These are phyloP conservation scores for Micractinium sp. DNA, from an alignment of 139 green algal species.

Conservation along the genomic window DNA sequence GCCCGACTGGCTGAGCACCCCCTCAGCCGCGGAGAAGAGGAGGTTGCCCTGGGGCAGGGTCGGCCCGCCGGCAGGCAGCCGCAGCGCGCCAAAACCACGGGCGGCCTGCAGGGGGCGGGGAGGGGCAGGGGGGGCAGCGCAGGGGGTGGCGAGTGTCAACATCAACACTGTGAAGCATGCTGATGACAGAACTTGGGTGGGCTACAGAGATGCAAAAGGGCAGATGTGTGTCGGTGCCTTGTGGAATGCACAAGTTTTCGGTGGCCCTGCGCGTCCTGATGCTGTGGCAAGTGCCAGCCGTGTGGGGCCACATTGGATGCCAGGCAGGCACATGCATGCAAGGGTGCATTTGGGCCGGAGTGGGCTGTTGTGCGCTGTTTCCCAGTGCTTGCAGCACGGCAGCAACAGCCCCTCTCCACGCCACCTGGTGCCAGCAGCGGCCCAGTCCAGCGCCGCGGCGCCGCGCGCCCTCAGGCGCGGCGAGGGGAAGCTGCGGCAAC, in stretches of 20 bases:
- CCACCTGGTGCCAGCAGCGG: not conserved
- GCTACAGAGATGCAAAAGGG: not conserved
- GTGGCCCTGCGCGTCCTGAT: not conserved
- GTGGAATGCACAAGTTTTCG: not conserved
- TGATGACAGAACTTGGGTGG: not conserved
- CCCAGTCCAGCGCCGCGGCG: not conserved
- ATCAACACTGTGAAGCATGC: not conserved
- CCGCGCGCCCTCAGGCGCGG: not conserved
- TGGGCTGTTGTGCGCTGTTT: not conserved
- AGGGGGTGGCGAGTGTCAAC: no score
- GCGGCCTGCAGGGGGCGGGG: not conserved
- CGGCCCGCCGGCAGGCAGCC: not conserved
- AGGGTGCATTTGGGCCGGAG: not conserved
- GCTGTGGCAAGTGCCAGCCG: no score
- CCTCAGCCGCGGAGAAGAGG: slow-evolving; percentile 7
- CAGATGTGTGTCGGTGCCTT: not conserved
- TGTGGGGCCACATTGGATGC: no score
- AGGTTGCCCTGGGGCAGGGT: slow-evolving; percentile 26
- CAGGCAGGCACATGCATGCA: not conserved
- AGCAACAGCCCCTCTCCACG: not conserved
- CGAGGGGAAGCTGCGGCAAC: not conserved
- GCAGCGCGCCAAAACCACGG: not conserved
- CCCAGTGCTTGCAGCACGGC: not conserved
- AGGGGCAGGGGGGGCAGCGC: no score
- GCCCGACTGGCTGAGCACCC: slow-evolving; percentile 20